These are phyloP conservation scores for Aspergillus diversus DNA, from an alignment of 495 filamentous ascomycete genomes.

Conservation along the genomic window DNA sequence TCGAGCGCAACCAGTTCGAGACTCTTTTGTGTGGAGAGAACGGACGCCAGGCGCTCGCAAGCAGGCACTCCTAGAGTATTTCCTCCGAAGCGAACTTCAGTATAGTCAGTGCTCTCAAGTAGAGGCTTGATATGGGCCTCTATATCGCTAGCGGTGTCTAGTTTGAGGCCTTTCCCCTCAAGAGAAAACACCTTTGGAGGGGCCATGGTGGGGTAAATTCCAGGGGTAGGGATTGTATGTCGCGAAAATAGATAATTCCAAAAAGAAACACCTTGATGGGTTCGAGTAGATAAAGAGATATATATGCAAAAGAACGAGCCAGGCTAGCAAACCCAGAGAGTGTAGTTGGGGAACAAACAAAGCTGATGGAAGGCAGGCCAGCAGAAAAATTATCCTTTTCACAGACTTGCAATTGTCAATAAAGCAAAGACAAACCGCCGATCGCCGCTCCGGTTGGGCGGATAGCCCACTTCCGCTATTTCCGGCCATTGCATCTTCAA, in stretches of 20 bases:
- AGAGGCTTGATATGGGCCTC: constrained; percentile 81
- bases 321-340: constrained; percentile 5
- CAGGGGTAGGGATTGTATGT: constrained; percentile 22
- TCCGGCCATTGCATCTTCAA: constrained; percentile 18
- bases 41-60: constrained; percentile 77
- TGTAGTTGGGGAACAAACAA: neutral
- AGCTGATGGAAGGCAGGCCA: constrained; percentile 4
- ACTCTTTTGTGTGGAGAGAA: constrained; percentile 77
- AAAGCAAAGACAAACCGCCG: constrained; percentile 10
- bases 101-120: constrained; percentile 69
- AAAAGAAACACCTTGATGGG: constrained; percentile 5
- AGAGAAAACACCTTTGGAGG: constrained; percentile 81
- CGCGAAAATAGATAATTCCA: constrained; percentile 1
- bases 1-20: constrained; percentile 86
- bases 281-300: neutral
- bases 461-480: constrained; percentile 29
- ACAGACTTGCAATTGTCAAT: neutral
- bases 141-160: constrained; percentile 83
- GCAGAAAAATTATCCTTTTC: neutral
- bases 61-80: constrained; percentile 93
- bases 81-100: constrained; percentile 80
- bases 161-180: constrained; percentile 86
- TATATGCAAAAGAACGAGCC: constrained; percentile 6
- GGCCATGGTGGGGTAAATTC: constrained; percentile 53
- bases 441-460: constrained; percentile 24